Evolutionary conservation across 441 rosid species (phyloP).

Genomic region (Capsella rubella): DNA sequence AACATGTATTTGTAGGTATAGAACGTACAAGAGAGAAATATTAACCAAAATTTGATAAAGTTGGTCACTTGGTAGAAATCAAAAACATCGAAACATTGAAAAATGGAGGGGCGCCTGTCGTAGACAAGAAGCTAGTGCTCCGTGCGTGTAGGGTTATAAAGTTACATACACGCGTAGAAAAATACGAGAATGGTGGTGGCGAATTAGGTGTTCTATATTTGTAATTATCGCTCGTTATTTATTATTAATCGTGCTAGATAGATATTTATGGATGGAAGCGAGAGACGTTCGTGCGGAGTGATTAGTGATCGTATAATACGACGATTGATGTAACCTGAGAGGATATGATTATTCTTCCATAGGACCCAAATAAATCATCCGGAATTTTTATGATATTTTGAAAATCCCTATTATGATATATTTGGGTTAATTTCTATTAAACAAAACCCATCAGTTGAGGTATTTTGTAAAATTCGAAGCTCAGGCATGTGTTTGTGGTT

Average conservation of each 20-base stretch:
- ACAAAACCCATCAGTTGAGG: background rate
- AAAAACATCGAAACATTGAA: too few species aligned
- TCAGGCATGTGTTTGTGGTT: background rate
- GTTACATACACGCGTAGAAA: slow-evolving; percentile 32
- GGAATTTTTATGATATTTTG: too few species aligned
- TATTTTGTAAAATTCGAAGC: background rate
- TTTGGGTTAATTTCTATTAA: background rate
- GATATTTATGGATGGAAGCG: too few species aligned
- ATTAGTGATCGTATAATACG: too few species aligned
- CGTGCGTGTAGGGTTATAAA: slow-evolving; percentile 42
- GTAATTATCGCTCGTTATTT: background rate
- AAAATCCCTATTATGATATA: too few species aligned
- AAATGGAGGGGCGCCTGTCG: too few species aligned
- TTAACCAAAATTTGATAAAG: background rate
- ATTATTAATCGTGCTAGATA: too few species aligned
- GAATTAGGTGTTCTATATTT: slow-evolving; percentile 11
- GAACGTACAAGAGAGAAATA: background rate
- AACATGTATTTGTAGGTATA: background rate
- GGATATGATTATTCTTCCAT: too few species aligned
- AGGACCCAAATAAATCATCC: too few species aligned
- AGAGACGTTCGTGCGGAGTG: too few species aligned
- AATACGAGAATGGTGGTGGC: slow-evolving; percentile 17
- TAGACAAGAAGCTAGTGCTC: slow-evolving; percentile 33
- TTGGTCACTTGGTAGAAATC: background rate
- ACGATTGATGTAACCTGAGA: too few species aligned